Evolutionary conservation across 345 rosid species (phyloP).

Genomic region (Fremontodendron californicum): DNA sequence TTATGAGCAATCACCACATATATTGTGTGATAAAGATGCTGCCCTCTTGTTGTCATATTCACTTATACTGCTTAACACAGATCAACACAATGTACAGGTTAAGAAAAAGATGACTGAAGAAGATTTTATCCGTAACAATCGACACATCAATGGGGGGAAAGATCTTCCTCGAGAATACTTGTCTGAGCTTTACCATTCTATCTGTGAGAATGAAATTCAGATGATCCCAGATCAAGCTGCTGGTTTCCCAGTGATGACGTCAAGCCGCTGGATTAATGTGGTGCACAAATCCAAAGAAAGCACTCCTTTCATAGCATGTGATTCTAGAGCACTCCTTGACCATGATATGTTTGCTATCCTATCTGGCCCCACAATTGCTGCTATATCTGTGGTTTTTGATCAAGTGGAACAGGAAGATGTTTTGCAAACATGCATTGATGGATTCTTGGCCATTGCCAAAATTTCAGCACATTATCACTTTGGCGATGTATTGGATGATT

Average conservation of each 20-base stretch:
- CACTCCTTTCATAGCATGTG: slow-evolving; percentile 50
- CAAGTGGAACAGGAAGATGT: slow-evolving; percentile 69
- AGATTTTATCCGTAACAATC: slow-evolving; percentile 69
- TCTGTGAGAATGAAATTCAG: slow-evolving; percentile 67
- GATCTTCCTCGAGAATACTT: slow-evolving; percentile 70
- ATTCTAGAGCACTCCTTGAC: slow-evolving; percentile 49
- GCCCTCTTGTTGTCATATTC: slow-evolving; percentile 69
- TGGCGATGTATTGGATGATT: slow-evolving; percentile 57
- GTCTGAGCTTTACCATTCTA: slow-evolving; percentile 63
- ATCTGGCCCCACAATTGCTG: slow-evolving; percentile 65
- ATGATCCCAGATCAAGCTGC: slow-evolving; percentile 66
- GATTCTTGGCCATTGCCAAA: slow-evolving; percentile 67
- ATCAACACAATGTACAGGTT: slow-evolving; percentile 72
- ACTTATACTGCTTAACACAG: slow-evolving; percentile 67
- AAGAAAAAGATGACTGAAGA: slow-evolving; percentile 82
- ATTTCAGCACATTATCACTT: slow-evolving; percentile 55
- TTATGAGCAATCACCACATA: slow-evolving; percentile 69
- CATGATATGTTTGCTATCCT: slow-evolving; percentile 60
- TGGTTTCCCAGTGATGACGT: slow-evolving; percentile 54
- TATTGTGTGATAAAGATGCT: slow-evolving; percentile 58
- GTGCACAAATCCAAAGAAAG: slow-evolving; percentile 57
- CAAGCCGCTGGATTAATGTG: slow-evolving; percentile 67
- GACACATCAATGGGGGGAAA: slow-evolving; percentile 64
- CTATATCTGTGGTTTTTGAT: slow-evolving; percentile 71
- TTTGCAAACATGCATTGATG: slow-evolving; percentile 56